These are phyloP conservation scores for Trichoderma atrobrunneum DNA, from an alignment of 2,329 filamentous ascomycete genomes.

Conservation along the genomic window DNA sequence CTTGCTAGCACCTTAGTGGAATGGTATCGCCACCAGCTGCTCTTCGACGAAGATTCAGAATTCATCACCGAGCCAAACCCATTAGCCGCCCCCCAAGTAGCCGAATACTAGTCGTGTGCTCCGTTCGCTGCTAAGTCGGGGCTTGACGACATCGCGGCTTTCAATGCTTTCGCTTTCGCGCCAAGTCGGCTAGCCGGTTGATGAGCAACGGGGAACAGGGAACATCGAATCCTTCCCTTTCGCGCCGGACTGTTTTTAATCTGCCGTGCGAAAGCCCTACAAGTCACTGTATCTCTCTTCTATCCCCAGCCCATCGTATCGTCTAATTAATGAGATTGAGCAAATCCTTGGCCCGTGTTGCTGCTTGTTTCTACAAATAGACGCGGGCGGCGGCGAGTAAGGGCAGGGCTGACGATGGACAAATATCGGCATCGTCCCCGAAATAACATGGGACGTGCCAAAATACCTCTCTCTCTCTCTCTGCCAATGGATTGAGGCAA, in stretches of 20 bases:
- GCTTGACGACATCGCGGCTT: not conserved
- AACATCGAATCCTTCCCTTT: not conserved
- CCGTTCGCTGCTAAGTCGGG: not conserved
- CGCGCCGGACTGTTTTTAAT: not conserved
- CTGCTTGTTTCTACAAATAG: slow-evolving; percentile 5
- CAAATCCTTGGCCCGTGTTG: not conserved
- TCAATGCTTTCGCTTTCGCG: not conserved
- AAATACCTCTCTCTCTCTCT: not conserved
- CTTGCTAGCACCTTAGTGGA: not conserved
- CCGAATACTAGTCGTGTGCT: not conserved
- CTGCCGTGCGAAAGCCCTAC: not conserved
- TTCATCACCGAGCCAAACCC: not conserved
- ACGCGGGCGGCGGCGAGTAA: not conserved
- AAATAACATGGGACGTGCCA: not conserved
- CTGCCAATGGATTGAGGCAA: not conserved
- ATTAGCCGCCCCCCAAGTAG: not conserved
- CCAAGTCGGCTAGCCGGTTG: not conserved
- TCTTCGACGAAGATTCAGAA: too few species aligned
- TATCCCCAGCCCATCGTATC: not conserved
- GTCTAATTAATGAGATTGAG: not conserved
- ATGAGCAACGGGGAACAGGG: not conserved
- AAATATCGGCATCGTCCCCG: not conserved
- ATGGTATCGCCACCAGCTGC: not conserved
- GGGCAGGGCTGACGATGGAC: not conserved
- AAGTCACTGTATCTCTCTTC: not conserved